These are phyloP conservation scores for Triadica sebifera DNA, from an alignment of 345 rosid genomes.

Conservation along the genomic window DNA sequence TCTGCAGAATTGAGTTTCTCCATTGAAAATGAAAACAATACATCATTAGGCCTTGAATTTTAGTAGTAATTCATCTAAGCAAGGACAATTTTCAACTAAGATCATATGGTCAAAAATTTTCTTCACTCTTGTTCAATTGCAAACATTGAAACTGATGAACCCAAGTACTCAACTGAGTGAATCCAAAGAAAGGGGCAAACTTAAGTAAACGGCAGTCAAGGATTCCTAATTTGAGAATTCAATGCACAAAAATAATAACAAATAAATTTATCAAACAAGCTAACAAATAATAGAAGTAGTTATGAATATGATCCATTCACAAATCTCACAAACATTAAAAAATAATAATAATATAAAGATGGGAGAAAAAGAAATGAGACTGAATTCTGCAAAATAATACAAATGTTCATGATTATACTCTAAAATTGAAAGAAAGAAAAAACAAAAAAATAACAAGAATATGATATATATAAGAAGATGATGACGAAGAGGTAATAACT, in stretches of 20 bases:
- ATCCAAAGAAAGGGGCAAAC: no score
- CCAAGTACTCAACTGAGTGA: no score
- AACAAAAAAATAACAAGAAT: constrained; percentile 31
- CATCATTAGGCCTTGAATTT: no score
- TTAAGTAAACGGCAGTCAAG: neutral
- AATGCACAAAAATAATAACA: neutral
- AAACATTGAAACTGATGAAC: neutral
- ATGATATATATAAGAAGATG: constrained; percentile 28
- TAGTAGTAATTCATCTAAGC: no score
- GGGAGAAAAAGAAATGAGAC: neutral
- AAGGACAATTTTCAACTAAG: neutral
- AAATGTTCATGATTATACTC: constrained; percentile 47
- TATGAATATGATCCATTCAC: neutral
- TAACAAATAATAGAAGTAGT: neutral
- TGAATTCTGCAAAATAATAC: constrained; percentile 31
- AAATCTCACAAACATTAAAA: no score
- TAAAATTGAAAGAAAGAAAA: constrained; percentile 20
- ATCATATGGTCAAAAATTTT: neutral
- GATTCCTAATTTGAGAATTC: no score
- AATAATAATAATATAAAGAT: no score
- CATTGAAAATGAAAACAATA: neutral
- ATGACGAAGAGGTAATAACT: constrained; percentile 37
- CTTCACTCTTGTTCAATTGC: neutral
- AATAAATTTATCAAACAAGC: neutral
- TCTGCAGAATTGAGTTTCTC: constrained; percentile 2